phyloP scores from a whole-genome alignment of 2,329 filamentous ascomycete genomes.

The Fusarium goolgardi region DNA sequence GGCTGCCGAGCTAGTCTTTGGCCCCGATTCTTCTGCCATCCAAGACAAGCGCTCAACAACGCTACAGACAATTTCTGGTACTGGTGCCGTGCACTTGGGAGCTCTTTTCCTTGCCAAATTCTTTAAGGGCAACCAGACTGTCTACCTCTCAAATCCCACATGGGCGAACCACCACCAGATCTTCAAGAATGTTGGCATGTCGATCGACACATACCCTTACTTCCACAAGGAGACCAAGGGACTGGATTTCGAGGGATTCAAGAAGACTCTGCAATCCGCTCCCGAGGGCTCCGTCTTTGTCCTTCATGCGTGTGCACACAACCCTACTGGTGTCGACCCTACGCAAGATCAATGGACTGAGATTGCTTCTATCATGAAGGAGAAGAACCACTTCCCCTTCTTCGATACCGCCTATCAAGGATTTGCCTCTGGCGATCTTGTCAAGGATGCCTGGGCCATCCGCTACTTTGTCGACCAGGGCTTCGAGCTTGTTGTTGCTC shows the following conservation, averaged over 20 bases:
- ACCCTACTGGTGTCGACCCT: constrained; percentile 96
- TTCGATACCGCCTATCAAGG: constrained; percentile 99
- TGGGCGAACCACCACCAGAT: constrained; percentile 99
- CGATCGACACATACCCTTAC: constrained; percentile 89
- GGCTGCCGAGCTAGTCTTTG: constrained; percentile 90
- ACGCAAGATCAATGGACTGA: constrained; percentile 95
- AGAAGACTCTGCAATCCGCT: constrained; percentile 74
- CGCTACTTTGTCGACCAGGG: constrained; percentile 94
- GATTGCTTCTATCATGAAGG: constrained; percentile 79
- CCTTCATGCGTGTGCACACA: constrained; percentile 96
- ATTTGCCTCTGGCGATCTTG: constrained; percentile 91
- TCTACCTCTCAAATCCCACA: constrained; percentile 94
- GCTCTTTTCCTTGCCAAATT: constrained; percentile 94
- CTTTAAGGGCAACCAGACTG: constrained; percentile 78
- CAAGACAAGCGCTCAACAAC: constrained; percentile 83
- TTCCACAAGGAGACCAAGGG: constrained; percentile 90
- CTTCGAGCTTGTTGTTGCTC: constrained; percentile 87
- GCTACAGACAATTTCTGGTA: constrained; percentile 96
- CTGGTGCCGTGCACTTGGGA: constrained; percentile 92
- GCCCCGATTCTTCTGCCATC: constrained; percentile 82
- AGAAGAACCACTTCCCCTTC: constrained; percentile 93
- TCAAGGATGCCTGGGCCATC: constrained; percentile 88
- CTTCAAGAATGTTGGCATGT: constrained; percentile 88
- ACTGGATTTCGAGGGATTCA: constrained; percentile 92
- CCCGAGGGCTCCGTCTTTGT: constrained; percentile 86